Conservation (phyloP, 768 basidiomycete genomes). For the Trametes cubensis region DNA sequence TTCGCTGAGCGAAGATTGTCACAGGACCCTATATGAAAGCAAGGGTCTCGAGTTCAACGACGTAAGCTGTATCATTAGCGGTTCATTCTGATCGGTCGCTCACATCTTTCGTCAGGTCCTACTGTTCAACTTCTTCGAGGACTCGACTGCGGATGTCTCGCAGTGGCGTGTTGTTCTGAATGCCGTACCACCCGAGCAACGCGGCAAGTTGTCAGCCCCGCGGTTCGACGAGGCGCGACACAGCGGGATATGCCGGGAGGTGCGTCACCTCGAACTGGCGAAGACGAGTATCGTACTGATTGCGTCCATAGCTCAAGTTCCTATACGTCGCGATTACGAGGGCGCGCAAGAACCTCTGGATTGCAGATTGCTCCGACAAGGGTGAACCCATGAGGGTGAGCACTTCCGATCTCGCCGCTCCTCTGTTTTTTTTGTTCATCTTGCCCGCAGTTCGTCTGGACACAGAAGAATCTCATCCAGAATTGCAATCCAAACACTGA, state of each 20-base stretch:
- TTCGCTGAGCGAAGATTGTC: background rate
- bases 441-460: conserved; percentile 52
- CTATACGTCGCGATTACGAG: conserved; percentile 74
- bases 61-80: conserved; percentile 35
- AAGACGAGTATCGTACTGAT: background rate
- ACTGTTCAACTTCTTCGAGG: conserved; percentile 74
- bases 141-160: conserved; percentile 51
- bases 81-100: background rate
- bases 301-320: conserved; percentile 53
- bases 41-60: conserved; percentile 73
- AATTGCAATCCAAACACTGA: conserved; percentile 51
- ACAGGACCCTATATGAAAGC: conserved; percentile 59
- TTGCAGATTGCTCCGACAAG: conserved; percentile 61
- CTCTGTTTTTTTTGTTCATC: background rate
- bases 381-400: conserved; percentile 62
- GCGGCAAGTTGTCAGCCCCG: conserved; percentile 39
- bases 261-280: background rate
- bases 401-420: background rate
- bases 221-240: conserved; percentile 54
- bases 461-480: conserved; percentile 46
- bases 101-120: conserved; percentile 52
- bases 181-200: conserved; percentile 33
- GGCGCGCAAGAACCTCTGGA: conserved; percentile 71
- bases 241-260: conserved; percentile 48
- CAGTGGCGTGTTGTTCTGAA: conserved; percentile 67